Base-by-base conservation (phyloP, 495 filamentous ascomycete species). In the Tetracladium setigerum region DNA sequence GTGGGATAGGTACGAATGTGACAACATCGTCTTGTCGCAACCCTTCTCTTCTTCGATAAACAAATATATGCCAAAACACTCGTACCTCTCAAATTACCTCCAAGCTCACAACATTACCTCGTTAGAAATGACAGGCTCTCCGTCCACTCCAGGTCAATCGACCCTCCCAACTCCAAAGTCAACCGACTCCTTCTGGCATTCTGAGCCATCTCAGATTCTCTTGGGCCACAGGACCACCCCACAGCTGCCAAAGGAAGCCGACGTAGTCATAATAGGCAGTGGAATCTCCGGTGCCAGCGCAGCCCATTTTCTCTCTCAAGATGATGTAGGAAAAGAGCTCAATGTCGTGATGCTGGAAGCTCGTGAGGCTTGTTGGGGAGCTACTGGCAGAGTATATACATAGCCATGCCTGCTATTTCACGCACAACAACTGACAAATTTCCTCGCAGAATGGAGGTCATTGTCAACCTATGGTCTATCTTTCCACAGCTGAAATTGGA, bases 291-390 rank as follows among this genome's bases (percentile, higher is more conserved):
- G 84, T 1, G 66, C 76, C 4, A 80, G 78, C 16, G 80, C 81
- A 2, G 84, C 86, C 2, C 67, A 75, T 13, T 82, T 79, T 31
- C 62, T 95, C 5, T 56, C 72, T 34, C 64, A 74, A 50, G 62
- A 67, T 45, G 61, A 60, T 40, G 46, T 59, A 51, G 50, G 54
- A 43, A 57, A 61, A 52, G 56, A 62, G 50, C 49, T 53, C 32
- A 71, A 64, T 8, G 61, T 89, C 1, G 71, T 88, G 1, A 81
- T 92, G 72, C 67, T 95, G 1, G 88, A 95, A 62, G 86, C 87
- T 5, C 72, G 87, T 41, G 80, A 86, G 62, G 78, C 81, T 8
- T 89, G 84, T 58, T 87, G 73, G 67, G 88, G 88, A 13, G 88
- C 87, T 14, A 92, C 88, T 0, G 87, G 87, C 0, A 67, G 87